A percentile compares a stretch with the other conserved stretches of the same genome.
Conservation (phyloP, 23 red algal species). For the Cyanidium caldarium region DNA sequence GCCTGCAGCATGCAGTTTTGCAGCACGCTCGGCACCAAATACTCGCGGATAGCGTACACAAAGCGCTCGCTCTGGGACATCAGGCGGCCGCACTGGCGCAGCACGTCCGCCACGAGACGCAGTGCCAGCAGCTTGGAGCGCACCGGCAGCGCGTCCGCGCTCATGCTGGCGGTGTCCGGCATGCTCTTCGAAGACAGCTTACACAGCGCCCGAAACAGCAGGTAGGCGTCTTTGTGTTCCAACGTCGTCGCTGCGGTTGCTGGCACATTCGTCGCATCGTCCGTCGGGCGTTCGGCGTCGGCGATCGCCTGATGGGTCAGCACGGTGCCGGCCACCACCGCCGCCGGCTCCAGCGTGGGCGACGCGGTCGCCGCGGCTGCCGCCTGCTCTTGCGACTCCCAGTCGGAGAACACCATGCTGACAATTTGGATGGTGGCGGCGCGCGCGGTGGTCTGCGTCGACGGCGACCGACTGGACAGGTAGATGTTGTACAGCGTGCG, state of each 20-base stretch:
- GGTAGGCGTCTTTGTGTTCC: constrained; percentile 72
- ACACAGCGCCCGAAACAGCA: constrained; percentile 80
- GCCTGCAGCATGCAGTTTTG: constrained; percentile 44
- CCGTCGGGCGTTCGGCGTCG: background rate
- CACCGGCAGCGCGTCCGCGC: constrained; percentile 30
- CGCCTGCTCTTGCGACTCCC: constrained; percentile 32
- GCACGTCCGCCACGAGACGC: constrained; percentile 44
- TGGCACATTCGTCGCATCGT: background rate
- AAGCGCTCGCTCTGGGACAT: constrained; percentile 52
- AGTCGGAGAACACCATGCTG: constrained; percentile 46
- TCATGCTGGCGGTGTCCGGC: constrained; percentile 3
- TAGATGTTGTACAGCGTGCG: constrained; percentile 89
- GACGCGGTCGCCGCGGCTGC: background rate
- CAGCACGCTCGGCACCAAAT: constrained; percentile 60
- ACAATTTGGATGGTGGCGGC: constrained; percentile 60
- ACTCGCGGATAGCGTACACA: constrained; percentile 57
- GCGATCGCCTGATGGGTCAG: background rate
- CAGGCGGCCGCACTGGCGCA: constrained; percentile 31
- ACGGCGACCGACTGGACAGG: constrained; percentile 34
- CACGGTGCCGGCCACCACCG: background rate
- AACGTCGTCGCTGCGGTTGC: background rate
- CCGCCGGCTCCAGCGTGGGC: background rate
- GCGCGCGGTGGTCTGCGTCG: constrained; percentile 64
- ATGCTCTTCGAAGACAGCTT: constrained; percentile 79
- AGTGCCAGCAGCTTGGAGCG: constrained; percentile 71